A percentile compares a stretch with the other conserved stretches of the same genome.
Evolutionary conservation across 768 basidiomycete genomes (phyloP).

Genomic region (Boletus sp.): DNA sequence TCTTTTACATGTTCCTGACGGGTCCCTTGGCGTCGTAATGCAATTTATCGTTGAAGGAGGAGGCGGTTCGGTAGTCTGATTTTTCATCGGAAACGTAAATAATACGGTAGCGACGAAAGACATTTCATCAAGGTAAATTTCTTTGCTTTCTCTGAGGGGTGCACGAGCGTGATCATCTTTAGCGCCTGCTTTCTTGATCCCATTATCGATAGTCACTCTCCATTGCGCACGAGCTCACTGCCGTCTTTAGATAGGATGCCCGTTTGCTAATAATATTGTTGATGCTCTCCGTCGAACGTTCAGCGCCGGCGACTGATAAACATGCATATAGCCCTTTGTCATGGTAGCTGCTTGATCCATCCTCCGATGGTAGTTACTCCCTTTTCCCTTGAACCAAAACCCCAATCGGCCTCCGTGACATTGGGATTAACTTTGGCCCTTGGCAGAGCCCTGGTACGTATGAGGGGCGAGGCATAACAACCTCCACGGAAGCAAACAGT

Average conservation of each 20-base stretch:
- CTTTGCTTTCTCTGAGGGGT: not conserved
- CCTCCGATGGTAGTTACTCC: not conserved
- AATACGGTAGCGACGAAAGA: slow-evolving; percentile 1
- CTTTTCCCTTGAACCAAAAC: not conserved
- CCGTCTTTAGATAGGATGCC: slow-evolving; percentile 8
- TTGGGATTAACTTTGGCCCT: slow-evolving; percentile 1
- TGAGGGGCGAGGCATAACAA: not conserved
- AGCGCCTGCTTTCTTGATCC: not conserved
- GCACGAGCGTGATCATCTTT: not conserved
- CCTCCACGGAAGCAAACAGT: slow-evolving; percentile 10
- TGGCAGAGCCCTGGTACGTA: slow-evolving; percentile 15
- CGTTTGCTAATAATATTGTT: slow-evolving; percentile 12
- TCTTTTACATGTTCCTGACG: slow-evolving; percentile 24
- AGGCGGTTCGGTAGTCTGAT: slow-evolving; percentile 7
- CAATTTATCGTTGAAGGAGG: slow-evolving; percentile 17
- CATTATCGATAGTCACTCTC: not conserved
- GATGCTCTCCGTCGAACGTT: slow-evolving; percentile 3
- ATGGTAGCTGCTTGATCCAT: slow-evolving; percentile 15
- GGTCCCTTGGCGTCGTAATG: slow-evolving; percentile 25
- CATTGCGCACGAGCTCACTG: not conserved
- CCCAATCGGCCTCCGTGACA: not conserved
- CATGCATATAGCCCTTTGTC: slow-evolving; percentile 5
- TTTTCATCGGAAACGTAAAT: slow-evolving; percentile 13
- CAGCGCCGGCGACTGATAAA: slow-evolving; percentile 5
- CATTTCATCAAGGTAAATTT: not conserved